Base-by-base conservation (phyloP, 306 rosid species). In the peach (Prunus persica) region DNA sequence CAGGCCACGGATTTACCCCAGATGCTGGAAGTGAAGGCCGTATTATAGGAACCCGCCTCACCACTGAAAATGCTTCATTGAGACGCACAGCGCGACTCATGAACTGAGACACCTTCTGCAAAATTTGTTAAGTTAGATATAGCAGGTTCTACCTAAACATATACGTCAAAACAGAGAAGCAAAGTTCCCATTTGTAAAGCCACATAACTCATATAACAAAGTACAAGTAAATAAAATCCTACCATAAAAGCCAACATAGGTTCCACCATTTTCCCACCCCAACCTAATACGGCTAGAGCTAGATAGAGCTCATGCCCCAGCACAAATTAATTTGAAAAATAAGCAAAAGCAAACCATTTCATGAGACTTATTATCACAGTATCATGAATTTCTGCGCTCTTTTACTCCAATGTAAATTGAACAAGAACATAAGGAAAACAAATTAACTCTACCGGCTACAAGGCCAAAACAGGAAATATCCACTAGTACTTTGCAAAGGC, bases 11-110 rank as follows among this genome's bases (percentile, higher is more conserved):
- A 78, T 86, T 81, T 49, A 84, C 83, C 24, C 93, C 93, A 2
- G 97, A 46, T 68, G 93, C 88, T 1, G 98, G 96, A 62, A 95
- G 99, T 2, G 93, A 73, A 65, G 98, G 96, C 73, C 98, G 96
- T 28, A 88, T 65, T n/a, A 89, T 73, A 3, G 99, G 98, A 52
- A 91, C 92, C 41, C 97, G 96, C 76, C 85, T 95, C 87, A 90
- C 99, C 75, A 95, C 90, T 15, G 97, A 90, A 81, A 95, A 91
- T 52, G 99, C 97, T 85, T 95, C 98, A n/a, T 95, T 95, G 24
- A 95, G 97, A 66, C 93, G 98, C 5, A 89, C 93, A 49, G 91
- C 97, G 20, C 90, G 96, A 73, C 82, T 86, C 93, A 83, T 87
- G 78, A 89, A 86, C 82, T 84, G 97, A 67, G 97, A 86, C 58